Conservation (phyloP, 192 early-diverging fungal genomes). For the Entophlyctis luteolus region DNA sequence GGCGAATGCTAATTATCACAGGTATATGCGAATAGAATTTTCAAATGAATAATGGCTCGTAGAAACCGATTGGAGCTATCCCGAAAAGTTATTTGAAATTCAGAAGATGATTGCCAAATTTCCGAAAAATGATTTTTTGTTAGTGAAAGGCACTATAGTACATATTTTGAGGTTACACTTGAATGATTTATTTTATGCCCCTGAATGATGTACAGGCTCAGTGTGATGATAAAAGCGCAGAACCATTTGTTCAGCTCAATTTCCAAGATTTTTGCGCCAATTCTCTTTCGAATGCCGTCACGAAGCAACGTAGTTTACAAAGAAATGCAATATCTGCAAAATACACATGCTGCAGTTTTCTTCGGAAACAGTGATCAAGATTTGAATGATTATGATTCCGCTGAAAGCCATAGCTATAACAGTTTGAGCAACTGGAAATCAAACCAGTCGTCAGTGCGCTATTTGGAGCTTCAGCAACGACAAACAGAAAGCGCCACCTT, state of each 20-base stretch:
- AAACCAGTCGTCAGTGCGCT: no score
- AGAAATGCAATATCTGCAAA: conserved; percentile 1
- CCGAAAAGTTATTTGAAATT: conserved; percentile 6
- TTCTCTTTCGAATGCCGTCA: conserved; percentile 2
- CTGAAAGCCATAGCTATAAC: neutral
- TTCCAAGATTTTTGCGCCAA: neutral
- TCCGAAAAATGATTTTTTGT: neutral
- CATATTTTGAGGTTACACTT: conserved; percentile 7
- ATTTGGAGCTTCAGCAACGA: no score
- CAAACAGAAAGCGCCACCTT: neutral
- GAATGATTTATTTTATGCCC: neutral
- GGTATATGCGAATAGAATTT: neutral
- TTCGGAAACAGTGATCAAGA: neutral
- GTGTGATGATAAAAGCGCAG: neutral
- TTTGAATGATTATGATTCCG: neutral
- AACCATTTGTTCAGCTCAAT: neutral
- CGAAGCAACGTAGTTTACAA: neutral
- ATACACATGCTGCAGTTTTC: neutral
- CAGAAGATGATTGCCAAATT: conserved; percentile 11
- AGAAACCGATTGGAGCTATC: conserved; percentile 12
- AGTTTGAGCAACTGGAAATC: conserved; percentile 14
- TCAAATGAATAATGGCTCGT: neutral
- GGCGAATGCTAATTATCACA: neutral
- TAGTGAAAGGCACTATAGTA: neutral
- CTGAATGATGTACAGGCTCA: neutral